A percentile compares a stretch with the other conserved stretches of the same genome.
These are phyloP conservation scores for Chenopodium formosanum DNA, from an alignment of 148 eudicot genomes.

Conservation along the genomic window DNA sequence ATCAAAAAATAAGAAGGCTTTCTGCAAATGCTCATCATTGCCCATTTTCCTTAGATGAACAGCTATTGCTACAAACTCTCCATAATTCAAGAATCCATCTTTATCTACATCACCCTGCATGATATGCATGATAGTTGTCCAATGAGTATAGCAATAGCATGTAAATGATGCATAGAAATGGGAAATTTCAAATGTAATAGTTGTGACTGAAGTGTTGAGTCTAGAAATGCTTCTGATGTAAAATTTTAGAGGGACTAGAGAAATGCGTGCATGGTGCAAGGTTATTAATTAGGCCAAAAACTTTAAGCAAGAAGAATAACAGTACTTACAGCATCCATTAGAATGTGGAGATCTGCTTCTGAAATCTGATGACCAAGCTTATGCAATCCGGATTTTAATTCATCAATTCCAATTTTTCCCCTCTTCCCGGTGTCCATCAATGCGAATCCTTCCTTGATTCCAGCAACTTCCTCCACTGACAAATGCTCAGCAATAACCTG, in stretches of 20 bases:
- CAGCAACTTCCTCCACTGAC: slow-evolving; percentile 75
- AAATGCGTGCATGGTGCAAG: background rate
- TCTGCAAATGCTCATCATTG: slow-evolving; percentile 66
- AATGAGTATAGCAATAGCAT: slow-evolving; percentile 1
- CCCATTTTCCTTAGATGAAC: slow-evolving; percentile 74
- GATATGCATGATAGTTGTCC: background rate
- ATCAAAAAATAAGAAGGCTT: slow-evolving; percentile 76
- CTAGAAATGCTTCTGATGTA: background rate
- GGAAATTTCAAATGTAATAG: background rate
- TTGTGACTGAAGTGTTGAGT: too few relatives aligned
- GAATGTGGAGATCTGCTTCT: slow-evolving; percentile 59
- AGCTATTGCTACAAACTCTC: slow-evolving; percentile 73
- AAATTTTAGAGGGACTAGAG: background rate
- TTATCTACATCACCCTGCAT: slow-evolving; percentile 72
- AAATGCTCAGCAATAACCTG: slow-evolving; percentile 83
- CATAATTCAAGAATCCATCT: slow-evolving; percentile 62
- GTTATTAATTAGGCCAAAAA: background rate
- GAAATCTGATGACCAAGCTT: slow-evolving; percentile 74
- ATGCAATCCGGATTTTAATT: slow-evolving; percentile 59
- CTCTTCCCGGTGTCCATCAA: slow-evolving; percentile 66
- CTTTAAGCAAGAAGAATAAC: background rate
- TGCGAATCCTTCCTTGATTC: slow-evolving; percentile 60
- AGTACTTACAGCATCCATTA: slow-evolving; percentile 80
- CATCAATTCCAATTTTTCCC: slow-evolving; percentile 62
- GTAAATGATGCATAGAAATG: background rate